Conservation (phyloP, 768 basidiomycete genomes). For the Termitomyces eurrhizus region DNA sequence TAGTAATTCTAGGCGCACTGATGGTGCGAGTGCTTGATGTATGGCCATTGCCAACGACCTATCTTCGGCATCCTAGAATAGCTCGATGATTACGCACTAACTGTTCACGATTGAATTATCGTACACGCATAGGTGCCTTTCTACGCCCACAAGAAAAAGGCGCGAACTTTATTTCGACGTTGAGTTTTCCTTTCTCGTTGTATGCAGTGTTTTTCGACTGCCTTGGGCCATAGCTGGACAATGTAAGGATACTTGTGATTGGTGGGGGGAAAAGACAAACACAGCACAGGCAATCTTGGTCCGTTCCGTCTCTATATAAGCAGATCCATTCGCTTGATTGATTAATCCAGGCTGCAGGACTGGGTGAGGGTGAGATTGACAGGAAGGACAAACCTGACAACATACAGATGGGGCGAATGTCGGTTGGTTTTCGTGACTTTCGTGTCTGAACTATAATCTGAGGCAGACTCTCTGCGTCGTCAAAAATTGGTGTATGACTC, state of each 20-base stretch:
- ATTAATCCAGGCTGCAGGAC: conserved; percentile 90
- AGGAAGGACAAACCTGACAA: conserved; percentile 8
- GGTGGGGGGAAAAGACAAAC: conserved; percentile 44
- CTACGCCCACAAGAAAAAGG: conserved; percentile 84
- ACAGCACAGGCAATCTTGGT: conserved; percentile 97
- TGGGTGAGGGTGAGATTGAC: conserved; percentile 28
- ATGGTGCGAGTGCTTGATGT: conserved; percentile 79
- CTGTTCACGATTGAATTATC: conserved; percentile 21
- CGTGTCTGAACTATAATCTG: conserved; percentile 38
- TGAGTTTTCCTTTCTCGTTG: conserved; percentile 83
- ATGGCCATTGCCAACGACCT: conserved; percentile 78
- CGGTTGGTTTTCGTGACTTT: conserved; percentile 47
- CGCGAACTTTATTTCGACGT: conserved; percentile 95
- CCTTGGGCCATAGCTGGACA: conserved; percentile 72
- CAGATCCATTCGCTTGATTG: conserved; percentile 92
- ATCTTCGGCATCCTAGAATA: conserved; percentile 87
- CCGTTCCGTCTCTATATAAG: conserved; percentile 89
- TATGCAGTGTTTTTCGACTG: conserved; percentile 79
- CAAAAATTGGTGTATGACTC: conserved; percentile 63
- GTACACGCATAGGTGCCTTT: conserved; percentile 82
- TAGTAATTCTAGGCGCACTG: conserved; percentile 83
- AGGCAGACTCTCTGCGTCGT: conserved; percentile 20
- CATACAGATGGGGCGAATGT: conserved; percentile 87
- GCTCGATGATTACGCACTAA: conserved; percentile 18
- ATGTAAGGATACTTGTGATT: conserved; percentile 8